Evolutionary conservation across 805 yeast genomes (phyloP), one percentile per base, ranked within the genome.

Genomic region (Monosporozyma servazzii): DNA sequence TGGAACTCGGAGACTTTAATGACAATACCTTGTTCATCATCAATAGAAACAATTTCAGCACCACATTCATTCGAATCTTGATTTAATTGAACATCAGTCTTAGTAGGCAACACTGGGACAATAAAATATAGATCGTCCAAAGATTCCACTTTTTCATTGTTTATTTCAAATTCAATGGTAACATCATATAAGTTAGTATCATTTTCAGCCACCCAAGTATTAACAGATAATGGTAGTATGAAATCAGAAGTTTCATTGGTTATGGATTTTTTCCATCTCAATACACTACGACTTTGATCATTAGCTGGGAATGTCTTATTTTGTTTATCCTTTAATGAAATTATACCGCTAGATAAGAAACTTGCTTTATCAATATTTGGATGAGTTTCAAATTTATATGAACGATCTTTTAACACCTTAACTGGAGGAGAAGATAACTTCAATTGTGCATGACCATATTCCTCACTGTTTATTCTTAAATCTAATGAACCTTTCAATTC

Each of bases 401-500:
- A 40, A 50, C 62, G 56, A 72, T 80, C 68, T 39, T 74, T 68
- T 42, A 73, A 70, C 30, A 77, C 76, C 3, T 47, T 47, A 37
- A 37, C 17, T 15, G 50, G 21, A 21, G 70, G 73, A 42, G 81
- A 75, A 42, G 72, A 67, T 56, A 90, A 71, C 54, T 77, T 63
- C 53, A 93, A 75, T 64, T 78, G 79, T 51, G 88, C 78, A 58
- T 77, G 78, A 13, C 95, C 81, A 57, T 83, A 75, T 40, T 75
- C 78, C n/a, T 85, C 73, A 61, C 89, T 79, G 66, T 85, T 89
- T 56, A 93, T 81, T 66, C 96, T 83, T 65, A 93, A 74, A 70
- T 88, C 95, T 59, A 91, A 74, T 59, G 86, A 95, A 68, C 99
- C 98, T 69, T 88, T 88, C 53, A 89, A 78, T 65, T 90, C 96